Conservation (phyloP, 305 asterid genomes). For the Solanum aculeatissimum region DNA sequence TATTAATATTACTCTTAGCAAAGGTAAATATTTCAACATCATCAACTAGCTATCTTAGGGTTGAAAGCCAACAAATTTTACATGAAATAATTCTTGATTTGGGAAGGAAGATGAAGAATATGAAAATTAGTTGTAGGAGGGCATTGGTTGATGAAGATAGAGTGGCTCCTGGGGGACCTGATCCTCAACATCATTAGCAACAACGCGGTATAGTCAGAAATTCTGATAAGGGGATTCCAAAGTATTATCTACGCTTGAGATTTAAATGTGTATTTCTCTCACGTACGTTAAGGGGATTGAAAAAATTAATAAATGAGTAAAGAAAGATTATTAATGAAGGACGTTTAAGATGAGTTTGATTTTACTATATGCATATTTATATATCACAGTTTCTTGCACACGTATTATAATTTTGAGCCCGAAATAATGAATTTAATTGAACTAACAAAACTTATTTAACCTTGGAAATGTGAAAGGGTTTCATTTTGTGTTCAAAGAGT, state of each 20-base stretch:
- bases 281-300: neutral
- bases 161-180: slow-evolving; percentile 48
- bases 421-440: neutral
- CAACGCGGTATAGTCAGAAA: neutral
- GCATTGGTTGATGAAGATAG: slow-evolving; percentile 13
- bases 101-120: neutral
- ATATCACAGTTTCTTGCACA: neutral
- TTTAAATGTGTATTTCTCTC: neutral
- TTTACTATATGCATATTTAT: neutral
- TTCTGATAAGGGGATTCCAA: neutral
- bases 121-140: slow-evolving; percentile 3
- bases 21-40: neutral
- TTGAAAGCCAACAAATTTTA: slow-evolving; percentile 10
- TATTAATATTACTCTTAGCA: neutral
- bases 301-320: neutral
- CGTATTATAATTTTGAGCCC: neutral
- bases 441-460: neutral
- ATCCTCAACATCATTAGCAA: slow-evolving; percentile 31
- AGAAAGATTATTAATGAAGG: neutral
- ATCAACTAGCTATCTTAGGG: neutral
- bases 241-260: neutral
- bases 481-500: no score
- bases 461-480: no score
- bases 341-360: neutral
- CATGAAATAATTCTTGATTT: slow-evolving; percentile 3